Evolutionary conservation across 768 basidiomycete genomes (phyloP).

Genomic region (Cyclocybe cylindracea): DNA sequence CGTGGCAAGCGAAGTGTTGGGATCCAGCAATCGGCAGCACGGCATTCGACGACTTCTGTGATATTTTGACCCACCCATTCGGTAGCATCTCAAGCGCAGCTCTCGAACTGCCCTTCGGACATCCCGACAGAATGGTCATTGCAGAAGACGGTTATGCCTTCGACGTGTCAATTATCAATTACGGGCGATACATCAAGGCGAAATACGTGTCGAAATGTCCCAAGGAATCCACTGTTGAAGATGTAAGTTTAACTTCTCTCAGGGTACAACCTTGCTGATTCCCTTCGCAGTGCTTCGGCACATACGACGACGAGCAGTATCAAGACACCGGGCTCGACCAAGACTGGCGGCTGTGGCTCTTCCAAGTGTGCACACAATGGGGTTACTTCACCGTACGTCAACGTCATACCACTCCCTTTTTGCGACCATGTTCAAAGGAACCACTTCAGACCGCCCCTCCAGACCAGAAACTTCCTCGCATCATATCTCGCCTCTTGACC

Average conservation of each 20-base stretch:
- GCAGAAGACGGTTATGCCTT: slow-evolving; percentile 48
- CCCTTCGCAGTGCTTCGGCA: slow-evolving; percentile 77
- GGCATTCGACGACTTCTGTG: slow-evolving; percentile 71
- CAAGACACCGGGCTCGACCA: slow-evolving; percentile 61
- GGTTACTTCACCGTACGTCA: slow-evolving; percentile 81
- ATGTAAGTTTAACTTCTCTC: slow-evolving; percentile 22
- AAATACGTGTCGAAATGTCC: slow-evolving; percentile 65
- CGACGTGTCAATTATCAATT: slow-evolving; percentile 67
- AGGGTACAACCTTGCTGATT: neutral
- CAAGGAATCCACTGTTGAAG: slow-evolving; percentile 34
- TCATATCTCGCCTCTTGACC: slow-evolving; percentile 78
- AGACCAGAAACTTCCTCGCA: slow-evolving; percentile 64
- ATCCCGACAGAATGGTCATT: slow-evolving; percentile 47
- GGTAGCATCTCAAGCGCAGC: slow-evolving; percentile 24
- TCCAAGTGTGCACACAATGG: slow-evolving; percentile 96
- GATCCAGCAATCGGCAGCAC: slow-evolving; percentile 68
- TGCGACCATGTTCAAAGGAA: neutral
- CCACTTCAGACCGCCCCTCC: slow-evolving; percentile 70
- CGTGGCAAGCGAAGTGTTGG: slow-evolving; percentile 90
- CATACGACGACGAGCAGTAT: slow-evolving; percentile 69
- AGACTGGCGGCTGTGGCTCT: slow-evolving; percentile 85
- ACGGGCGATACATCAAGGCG: slow-evolving; percentile 75
- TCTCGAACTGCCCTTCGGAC: slow-evolving; percentile 46
- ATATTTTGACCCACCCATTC: slow-evolving; percentile 48
- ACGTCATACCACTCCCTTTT: neutral